phyloP scores from a whole-genome alignment of 2,329 filamentous ascomycete genomes.

The Purpureocillium lavendulum region DNA sequence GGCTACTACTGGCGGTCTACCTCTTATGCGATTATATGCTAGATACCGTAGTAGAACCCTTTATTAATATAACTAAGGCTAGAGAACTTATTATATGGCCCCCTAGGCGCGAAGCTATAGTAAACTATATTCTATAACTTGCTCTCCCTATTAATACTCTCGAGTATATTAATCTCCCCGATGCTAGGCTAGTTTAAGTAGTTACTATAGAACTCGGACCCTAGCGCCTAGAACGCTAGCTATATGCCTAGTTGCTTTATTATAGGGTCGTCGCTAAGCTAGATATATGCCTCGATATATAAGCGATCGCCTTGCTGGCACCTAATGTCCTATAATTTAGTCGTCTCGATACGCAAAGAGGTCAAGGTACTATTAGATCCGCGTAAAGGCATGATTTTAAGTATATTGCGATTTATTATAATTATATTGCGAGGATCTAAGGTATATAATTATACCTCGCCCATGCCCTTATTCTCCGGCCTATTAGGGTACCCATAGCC shows the following conservation, averaged over 20 bases:
- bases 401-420: conserved; percentile 24
- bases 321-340: conserved; percentile 20
- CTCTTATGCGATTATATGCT: conserved; percentile 22
- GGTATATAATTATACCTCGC: conserved; percentile 40
- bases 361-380: conserved; percentile 28
- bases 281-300: conserved; percentile 29
- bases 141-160: conserved; percentile 29
- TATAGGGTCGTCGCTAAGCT: conserved; percentile 20
- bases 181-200: conserved; percentile 31
- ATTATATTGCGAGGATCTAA: conserved; percentile 27
- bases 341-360: conserved; percentile 34
- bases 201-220: conserved; percentile 25
- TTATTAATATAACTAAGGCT: conserved; percentile 18
- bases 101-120: conserved; percentile 29
- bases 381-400: conserved; percentile 24
- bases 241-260: conserved; percentile 30
- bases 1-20: conserved; percentile 18
- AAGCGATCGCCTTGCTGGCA: conserved; percentile 23
- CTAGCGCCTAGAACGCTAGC: conserved; percentile 39
- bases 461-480: conserved; percentile 37
- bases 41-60: conserved; percentile 18
- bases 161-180: conserved; percentile 37
- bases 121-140: conserved; percentile 29
- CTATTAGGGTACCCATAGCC: conserved; percentile 39
- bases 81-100: conserved; percentile 31